Evolutionary conservation across 306 rosid genomes (phyloP).

Genomic region (Rubus parviflorus): DNA sequence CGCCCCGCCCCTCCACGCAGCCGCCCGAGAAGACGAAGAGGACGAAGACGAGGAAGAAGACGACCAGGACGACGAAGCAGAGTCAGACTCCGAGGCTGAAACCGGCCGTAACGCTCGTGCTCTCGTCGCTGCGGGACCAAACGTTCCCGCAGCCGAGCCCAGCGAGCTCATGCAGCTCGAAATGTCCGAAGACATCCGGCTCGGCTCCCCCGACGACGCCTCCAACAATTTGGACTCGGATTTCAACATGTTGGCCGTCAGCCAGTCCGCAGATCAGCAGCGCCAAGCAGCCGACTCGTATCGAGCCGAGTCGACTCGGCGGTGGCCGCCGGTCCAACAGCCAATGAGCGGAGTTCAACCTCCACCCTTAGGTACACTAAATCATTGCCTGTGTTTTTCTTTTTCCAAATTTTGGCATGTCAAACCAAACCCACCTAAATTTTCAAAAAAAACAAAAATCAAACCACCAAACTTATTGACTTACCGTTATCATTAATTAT

Average conservation of each 20-base stretch:
- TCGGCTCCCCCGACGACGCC: conserved; percentile 81
- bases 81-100: conserved; percentile 61
- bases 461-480: not conserved
- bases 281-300: conserved; percentile 34
- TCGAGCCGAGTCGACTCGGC: conserved; percentile 34
- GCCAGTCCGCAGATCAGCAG: conserved; percentile 29
- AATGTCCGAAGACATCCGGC: conserved; percentile 75
- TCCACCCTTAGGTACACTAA: conserved; percentile 48
- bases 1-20: conserved; percentile 24
- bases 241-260: conserved; percentile 55
- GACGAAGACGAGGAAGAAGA: conserved; percentile 41
- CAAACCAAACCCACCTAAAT: too few relatives aligned
- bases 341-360: conserved; percentile 27
- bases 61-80: conserved; percentile 41
- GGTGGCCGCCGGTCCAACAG: conserved; percentile 43
- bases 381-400: not conserved
- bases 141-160: conserved; percentile 37
- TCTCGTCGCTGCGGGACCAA: not conserved
- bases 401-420: too few relatives aligned
- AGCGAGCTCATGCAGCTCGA: conserved; percentile 86
- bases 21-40: conserved; percentile 35
- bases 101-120: conserved; percentile 15
- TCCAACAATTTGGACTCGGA: conserved; percentile 74
- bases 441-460: too few relatives aligned
- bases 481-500: not conserved